Base-by-base conservation (phyloP, 768 basidiomycete species). In the Pleurotus salmoneostramineus region DNA sequence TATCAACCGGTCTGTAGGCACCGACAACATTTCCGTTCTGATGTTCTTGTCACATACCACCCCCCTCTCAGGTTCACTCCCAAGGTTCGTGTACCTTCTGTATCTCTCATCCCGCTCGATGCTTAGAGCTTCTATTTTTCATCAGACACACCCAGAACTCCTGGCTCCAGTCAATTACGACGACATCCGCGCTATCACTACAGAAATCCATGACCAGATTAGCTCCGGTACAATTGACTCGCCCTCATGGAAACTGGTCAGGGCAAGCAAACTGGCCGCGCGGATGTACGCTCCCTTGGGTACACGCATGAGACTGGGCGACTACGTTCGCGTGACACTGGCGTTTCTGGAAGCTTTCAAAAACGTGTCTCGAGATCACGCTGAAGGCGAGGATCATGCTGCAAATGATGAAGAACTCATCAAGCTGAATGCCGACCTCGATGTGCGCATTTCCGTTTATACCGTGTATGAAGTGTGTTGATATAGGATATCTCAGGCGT, bases 231-330 rank as follows among this genome's bases (percentile, higher is more conserved):
- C 90, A 1, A 78, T 93, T 50, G 89, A 93, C 61, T 88, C 93
- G 3, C 94, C 93, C 27, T 88, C 88, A 4, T 95, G 93, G 91
- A 80, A 85, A 61, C 74, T 88, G 35, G 77, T 93, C 42, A 83
- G 91, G 46, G 82, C 80, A 17, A 86, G 88, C 21, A 91, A 92
- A 68, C 77, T 89, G 46, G 89, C 91, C 3, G 79, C 89, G 14
- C 74, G 89, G 31, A 85, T 95, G 47, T 95, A 95, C 64, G 91
- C 85, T 4, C 93, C 93, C 2, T 74, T 95, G n/a, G 93, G 93
- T 43, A 95, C 93, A 11, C 76, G 72, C 10, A 92, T 95, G 89
- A 83, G 79, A 56, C 76, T 95, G 12, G 93, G 94, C 8, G 89
- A 95, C 68, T 84, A 91, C 66, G 88, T 95, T 31, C 82, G 92